phyloP scores from a whole-genome alignment of 73 alveolate genomes.

The Tetrahymena elliotti region DNA sequence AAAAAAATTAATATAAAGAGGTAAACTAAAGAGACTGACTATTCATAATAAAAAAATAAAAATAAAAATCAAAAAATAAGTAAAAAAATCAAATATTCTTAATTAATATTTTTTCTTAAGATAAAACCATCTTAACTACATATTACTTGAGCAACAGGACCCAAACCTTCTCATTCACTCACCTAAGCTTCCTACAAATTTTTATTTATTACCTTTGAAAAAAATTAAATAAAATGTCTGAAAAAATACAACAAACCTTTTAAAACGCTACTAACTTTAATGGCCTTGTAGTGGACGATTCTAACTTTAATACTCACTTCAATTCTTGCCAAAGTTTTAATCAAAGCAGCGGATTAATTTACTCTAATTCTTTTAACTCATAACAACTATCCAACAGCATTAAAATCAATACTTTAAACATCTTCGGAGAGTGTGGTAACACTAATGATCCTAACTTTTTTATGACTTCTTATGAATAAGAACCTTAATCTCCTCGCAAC shows the following conservation, averaged over 20 bases:
- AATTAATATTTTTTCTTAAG: not conserved
- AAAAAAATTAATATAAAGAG: not conserved
- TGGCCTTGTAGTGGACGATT: not conserved
- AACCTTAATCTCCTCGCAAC: not conserved
- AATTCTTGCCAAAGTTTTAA: not conserved
- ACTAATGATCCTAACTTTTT: not conserved
- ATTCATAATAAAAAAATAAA: too few relatives aligned
- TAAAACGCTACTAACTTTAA: not conserved
- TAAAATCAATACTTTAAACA: not conserved
- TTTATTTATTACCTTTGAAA: not conserved
- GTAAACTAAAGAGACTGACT: not conserved
- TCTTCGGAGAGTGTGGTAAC: not conserved
- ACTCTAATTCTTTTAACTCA: not conserved
- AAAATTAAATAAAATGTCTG: not conserved
- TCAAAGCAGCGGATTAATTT: not conserved
- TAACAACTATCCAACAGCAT: not conserved
- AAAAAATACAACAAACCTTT: not conserved
- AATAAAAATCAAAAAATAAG: not conserved
- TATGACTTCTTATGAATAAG: not conserved
- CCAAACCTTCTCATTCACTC: not conserved
- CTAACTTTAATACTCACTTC: not conserved
- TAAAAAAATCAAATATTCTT: not conserved
- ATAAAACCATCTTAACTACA: not conserved
- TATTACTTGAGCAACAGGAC: too few relatives aligned
- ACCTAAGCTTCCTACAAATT: not conserved